A percentile compares a stretch with the other conserved stretches of the same genome.
These are phyloP conservation scores for Lonicera japonica DNA, from an alignment of 129 eudicot species.

Conservation along the genomic window DNA sequence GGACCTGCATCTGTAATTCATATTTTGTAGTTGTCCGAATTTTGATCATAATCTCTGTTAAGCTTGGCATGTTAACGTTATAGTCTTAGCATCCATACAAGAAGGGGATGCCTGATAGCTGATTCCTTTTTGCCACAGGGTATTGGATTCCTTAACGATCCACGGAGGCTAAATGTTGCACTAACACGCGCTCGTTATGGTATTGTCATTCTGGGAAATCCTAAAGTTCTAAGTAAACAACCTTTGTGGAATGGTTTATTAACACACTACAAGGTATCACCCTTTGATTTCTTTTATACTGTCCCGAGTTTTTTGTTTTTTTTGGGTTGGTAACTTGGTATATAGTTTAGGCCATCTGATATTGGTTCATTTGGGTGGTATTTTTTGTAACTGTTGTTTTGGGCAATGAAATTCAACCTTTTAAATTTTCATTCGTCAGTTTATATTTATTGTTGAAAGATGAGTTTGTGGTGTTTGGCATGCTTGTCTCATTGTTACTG, in stretches of 20 bases:
- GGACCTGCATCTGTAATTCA: neutral
- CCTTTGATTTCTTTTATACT: neutral
- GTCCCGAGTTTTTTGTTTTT: neutral
- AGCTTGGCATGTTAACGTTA: neutral
- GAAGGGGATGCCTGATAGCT: neutral
- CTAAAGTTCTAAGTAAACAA: conserved; percentile 90
- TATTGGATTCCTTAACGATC: conserved; percentile 92
- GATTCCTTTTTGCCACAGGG: conserved; percentile 43
- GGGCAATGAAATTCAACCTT: too few relatives aligned
- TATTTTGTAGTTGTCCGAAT: too few relatives aligned
- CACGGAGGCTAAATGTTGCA: conserved; percentile 93
- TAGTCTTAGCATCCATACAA: neutral
- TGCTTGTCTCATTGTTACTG: too few relatives aligned
- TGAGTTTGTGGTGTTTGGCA: too few relatives aligned
- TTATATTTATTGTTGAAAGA: too few relatives aligned
- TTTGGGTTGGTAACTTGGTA: neutral
- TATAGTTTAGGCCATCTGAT: neutral
- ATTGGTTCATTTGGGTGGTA: neutral
- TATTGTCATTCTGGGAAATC: conserved; percentile 86
- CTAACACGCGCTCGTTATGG: conserved; percentile 96
- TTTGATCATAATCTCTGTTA: neutral
- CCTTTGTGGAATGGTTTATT: conserved; percentile 90
- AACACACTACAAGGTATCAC: conserved; percentile 76
- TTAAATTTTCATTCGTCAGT: too few relatives aligned
- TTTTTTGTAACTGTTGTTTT: too few relatives aligned